Base-by-base conservation (phyloP, 345 rosid species). In the Eucalyptus caleyi region DNA sequence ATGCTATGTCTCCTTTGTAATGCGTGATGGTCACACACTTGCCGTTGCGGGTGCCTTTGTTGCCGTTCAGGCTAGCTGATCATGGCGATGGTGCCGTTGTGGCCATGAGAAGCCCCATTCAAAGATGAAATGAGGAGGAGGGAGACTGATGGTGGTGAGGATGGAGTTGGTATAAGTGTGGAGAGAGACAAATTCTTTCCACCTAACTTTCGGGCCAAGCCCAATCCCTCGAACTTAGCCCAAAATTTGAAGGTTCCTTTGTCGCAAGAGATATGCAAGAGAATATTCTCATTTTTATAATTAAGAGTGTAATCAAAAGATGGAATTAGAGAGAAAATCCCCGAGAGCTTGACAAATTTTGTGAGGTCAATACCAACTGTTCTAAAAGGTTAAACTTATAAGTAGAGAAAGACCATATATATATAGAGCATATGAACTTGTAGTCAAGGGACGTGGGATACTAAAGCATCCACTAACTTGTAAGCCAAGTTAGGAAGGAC, bases 341-440 rank as follows among this genome's bases (percentile, higher is more conserved):
- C 21, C 1, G 0, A 0, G 4, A 69, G 42, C 42, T 4, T 5
- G 24, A 69, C 19, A 69, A 5, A 16, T 69, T 69, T 34, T 18
- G 24, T 69, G 24, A 6, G 12, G 18, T 11, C 4, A 32, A 2
- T 34, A 8, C 5, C 2, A 18, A 34, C 4, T 18, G 0, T 34
- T 19, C 6, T 9, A 72, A 34, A 72, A 72, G 2, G 4, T 32
- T 67, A 72, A 72, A 72, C 13, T 72, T 16, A 69, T 69, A 16
- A 5, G 7, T 32, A 15, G 1, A 69, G 12, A 4, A 69, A 4
- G 2, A n/a, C 3, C 37, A 16, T 9, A 4, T 9, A 45, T 45
- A 45, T 45, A 69, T 16, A 16, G 24, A 34, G 42, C 12, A 32
- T 16, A 16, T 16, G 7, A 69, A 69, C 24, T 34, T 2, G 24